Conservation (phyloP, 1,284 basidiomycete genomes). For the Quambalaria eucalypti region DNA sequence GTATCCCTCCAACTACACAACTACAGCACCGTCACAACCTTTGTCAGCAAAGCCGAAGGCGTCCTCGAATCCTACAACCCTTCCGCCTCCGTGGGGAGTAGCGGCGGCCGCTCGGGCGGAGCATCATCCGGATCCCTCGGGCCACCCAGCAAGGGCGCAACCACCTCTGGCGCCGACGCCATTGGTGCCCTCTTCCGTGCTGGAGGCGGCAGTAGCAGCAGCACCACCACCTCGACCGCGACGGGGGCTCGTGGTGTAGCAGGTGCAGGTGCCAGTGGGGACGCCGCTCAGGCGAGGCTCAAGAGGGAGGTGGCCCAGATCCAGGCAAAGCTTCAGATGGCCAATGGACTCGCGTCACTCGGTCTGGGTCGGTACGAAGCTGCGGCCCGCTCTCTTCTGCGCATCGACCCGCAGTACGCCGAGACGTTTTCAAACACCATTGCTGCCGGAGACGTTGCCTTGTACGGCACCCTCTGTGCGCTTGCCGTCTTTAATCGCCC, state of each 20-base stretch:
- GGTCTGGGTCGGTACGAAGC: constrained; percentile 64
- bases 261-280: background rate
- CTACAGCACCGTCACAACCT: constrained; percentile 70
- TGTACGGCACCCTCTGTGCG: constrained; percentile 71
- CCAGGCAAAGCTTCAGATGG: constrained; percentile 68
- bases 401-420: constrained; percentile 54
- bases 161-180: constrained; percentile 30
- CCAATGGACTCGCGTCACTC: constrained; percentile 63
- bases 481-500: constrained; percentile 64
- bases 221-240: constrained; percentile 4
- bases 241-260: no score
- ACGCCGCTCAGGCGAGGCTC: constrained; percentile 6
- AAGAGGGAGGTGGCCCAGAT: constrained; percentile 42
- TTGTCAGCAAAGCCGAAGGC: constrained; percentile 80
- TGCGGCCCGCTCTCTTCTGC: constrained; percentile 63
- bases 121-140: constrained; percentile 42
- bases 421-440: constrained; percentile 55
- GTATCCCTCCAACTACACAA: constrained; percentile 73
- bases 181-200: constrained; percentile 43
- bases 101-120: constrained; percentile 10
- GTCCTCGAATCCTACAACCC: constrained; percentile 61
- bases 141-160: constrained; percentile 18
- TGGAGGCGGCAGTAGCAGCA: constrained; percentile 22
- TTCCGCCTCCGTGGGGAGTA: constrained; percentile 4
- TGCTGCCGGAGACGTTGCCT: constrained; percentile 66